Evolutionary conservation across 1,284 basidiomycete species (phyloP).

Genomic region (Cutaneotrichosporon spelunceum): DNA sequence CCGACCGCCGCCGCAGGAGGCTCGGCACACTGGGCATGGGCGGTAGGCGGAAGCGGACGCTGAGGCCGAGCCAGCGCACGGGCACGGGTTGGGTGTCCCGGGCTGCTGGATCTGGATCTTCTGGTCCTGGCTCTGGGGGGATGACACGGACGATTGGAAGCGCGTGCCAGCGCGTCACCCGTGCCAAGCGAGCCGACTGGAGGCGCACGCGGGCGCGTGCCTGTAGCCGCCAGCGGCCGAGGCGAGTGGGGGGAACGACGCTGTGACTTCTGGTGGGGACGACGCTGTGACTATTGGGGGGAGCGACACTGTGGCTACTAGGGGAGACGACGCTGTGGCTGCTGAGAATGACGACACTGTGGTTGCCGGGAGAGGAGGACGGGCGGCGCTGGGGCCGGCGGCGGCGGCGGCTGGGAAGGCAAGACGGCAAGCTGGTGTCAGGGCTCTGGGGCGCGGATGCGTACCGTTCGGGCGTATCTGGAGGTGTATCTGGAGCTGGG

Average conservation of each 20-base stretch:
- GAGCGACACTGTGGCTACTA: too few relatives aligned
- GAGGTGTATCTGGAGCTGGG: background rate
- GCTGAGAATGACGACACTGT: too few relatives aligned
- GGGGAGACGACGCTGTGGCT: too few relatives aligned
- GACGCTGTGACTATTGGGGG: too few relatives aligned
- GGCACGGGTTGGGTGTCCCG: too few relatives aligned
- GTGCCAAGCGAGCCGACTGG: background rate
- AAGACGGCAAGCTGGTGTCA: background rate
- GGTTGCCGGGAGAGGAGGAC: too few relatives aligned
- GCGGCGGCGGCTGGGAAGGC: background rate
- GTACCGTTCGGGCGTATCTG: background rate
- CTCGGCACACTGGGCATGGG: background rate
- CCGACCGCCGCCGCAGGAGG: background rate
- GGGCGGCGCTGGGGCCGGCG: background rate
- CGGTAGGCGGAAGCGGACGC: background rate
- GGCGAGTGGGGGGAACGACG: background rate
- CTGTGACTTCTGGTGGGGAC: too few relatives aligned
- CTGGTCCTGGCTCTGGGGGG: background rate
- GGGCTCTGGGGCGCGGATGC: background rate
- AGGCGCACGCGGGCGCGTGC: constrained; percentile 4
- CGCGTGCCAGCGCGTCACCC: background rate
- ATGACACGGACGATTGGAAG: background rate
- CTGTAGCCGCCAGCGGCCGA: constrained; percentile 5
- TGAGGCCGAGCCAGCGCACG: background rate
- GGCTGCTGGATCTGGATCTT: background rate